These are phyloP conservation scores for Naematelia aurantialba DNA, from an alignment of 768 basidiomycete species.

Conservation along the genomic window DNA sequence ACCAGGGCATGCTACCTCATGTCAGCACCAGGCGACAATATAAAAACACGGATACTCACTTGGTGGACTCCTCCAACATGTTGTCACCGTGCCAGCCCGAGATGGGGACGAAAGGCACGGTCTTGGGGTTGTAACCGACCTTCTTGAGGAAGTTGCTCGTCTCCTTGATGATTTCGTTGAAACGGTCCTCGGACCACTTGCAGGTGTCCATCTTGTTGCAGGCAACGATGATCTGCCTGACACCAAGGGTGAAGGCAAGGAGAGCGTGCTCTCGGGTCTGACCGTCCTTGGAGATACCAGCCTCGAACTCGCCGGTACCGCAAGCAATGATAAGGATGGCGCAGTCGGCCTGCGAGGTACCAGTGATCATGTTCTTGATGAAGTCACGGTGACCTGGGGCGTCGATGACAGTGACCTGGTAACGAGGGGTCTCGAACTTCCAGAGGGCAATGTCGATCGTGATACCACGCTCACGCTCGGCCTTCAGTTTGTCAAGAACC, in stretches of 20 bases:
- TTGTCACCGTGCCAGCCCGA: conserved; percentile 99
- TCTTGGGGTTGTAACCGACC: conserved; percentile 99
- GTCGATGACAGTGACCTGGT: conserved; percentile 85
- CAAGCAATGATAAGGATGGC: conserved; percentile 98
- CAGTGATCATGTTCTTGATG: conserved; percentile 99
- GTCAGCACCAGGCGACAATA: not conserved
- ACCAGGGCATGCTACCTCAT: conserved; percentile 85
- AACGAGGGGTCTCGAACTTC: conserved; percentile 99
- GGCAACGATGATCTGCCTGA: conserved; percentile 94
- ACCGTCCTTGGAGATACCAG: conserved; percentile 99
- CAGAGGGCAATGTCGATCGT: conserved; percentile 99
- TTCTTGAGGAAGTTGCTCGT: conserved; percentile 98
- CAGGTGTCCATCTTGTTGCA: conserved; percentile 99
- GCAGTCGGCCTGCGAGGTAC: conserved; percentile 99
- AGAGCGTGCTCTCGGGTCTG: conserved; percentile 99
- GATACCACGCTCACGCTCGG: conserved; percentile 99
- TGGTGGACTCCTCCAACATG: conserved; percentile 98
- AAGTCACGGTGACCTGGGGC: conserved; percentile 97
- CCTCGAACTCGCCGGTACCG: conserved; percentile 99
- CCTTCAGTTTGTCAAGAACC: conserved; percentile 99
- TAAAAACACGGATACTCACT: conserved; percentile 57
- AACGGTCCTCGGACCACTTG: conserved; percentile 98
- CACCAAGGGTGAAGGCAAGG: conserved; percentile 99
- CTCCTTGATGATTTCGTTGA: conserved; percentile 99
- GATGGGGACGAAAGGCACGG: conserved; percentile 97